Base-by-base conservation (phyloP, 306 rosid genomes). In the Lathyrus sativus region DNA sequence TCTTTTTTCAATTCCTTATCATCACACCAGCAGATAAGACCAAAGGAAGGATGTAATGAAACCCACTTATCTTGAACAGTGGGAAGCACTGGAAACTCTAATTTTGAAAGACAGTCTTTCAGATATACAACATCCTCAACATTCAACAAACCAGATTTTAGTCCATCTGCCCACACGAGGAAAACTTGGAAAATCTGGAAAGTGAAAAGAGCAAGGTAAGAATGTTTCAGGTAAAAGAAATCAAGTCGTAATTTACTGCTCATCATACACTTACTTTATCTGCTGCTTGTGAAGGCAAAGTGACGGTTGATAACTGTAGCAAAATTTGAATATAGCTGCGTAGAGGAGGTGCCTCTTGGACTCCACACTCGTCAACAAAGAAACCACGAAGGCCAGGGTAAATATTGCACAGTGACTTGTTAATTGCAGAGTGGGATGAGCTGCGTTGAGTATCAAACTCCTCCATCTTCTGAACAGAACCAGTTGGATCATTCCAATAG, bases 21-120 rank as follows among this genome's bases (percentile, higher is more conserved):
- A 79, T 92, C 96, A 81, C 87, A 83, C 91, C 91, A 92, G 81
- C 96, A 92, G 78, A 89, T 82, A 43, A 88, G 85, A 76, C 96
- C 95, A 70, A 81, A 85, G 50, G 87, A 88, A 76, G 91, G 88
- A 76, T 90, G 96, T 68, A 92, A 79, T 14, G 98, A 92, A 56
- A 85, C 96, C 98, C 98, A 92, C 80, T 72, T 90, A 80, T 92
- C 96, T 70, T 85, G 96, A 62, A 76, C 79, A 46, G 98, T 88
- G 29, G 98, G 98, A 80, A 92, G 98, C 78, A 92, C 86, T 3
- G 72, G 65, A 74, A 67, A 85, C 71, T 92, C 88, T 56, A 76
- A 55, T 74, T 72, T 85, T 48, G 57, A 54, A 46, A 92, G 89
- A 70, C 85, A 83, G 26, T 88, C 89, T 81, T 86, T 90, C 78